These are phyloP conservation scores for Cantharellus anzutake DNA, from an alignment of 768 basidiomycete species.

Conservation along the genomic window DNA sequence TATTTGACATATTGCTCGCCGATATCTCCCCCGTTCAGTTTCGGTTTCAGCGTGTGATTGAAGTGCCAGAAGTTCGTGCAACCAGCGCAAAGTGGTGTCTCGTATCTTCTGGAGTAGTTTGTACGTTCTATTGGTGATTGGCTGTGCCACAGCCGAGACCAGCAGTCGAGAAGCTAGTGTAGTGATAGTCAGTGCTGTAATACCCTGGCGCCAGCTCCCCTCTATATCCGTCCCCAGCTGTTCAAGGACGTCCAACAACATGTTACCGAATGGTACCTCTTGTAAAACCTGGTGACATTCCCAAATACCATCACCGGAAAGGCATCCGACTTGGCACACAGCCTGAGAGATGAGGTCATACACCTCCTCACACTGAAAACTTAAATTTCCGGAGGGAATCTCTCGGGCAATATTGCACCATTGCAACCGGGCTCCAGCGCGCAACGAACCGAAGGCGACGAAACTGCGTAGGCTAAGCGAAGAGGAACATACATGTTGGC, in stretches of 20 bases:
- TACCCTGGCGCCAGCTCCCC: not conserved
- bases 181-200: not conserved
- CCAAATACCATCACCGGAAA: not conserved
- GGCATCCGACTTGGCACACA: constrained; percentile 24
- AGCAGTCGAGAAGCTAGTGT: not conserved
- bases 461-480: constrained; percentile 28
- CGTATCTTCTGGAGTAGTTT: constrained; percentile 19
- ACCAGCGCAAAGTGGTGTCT: constrained; percentile 19
- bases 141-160: not conserved
- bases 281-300: not conserved
- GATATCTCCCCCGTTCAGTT: constrained; percentile 8
- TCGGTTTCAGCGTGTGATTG: constrained; percentile 10
- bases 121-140: constrained; percentile 11
- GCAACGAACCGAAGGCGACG: constrained; percentile 25
- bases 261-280: constrained; percentile 18
- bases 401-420: constrained; percentile 34
- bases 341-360: constrained; percentile 27
- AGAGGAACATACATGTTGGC: constrained; percentile 23
- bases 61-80: constrained; percentile 16
- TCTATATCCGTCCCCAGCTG: constrained; percentile 10
- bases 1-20: constrained; percentile 18
- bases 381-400: constrained; percentile 21
- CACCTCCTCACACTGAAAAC: constrained; percentile 23
- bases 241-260: constrained; percentile 8
- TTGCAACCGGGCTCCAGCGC: constrained; percentile 27